Percentiles rank a stretch among this genome's conserved stretches.
These are phyloP conservation scores for Ustilago xerochloae DNA, from an alignment of 1,284 basidiomycete genomes.

Conservation along the genomic window DNA sequence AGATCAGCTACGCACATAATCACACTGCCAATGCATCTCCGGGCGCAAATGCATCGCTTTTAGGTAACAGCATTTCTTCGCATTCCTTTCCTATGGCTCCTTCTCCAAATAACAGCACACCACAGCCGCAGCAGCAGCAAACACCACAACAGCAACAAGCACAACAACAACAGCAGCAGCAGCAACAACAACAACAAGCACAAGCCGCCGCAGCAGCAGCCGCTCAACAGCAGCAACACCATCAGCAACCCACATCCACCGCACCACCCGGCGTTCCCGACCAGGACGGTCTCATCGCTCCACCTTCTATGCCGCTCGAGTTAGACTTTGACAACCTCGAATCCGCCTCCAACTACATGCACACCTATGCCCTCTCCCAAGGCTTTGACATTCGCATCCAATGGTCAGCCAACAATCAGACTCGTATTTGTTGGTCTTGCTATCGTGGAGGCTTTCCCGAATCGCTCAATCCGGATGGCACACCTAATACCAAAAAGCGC, in stretches of 20 bases:
- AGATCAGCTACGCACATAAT: conserved; percentile 35
- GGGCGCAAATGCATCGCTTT: conserved; percentile 22
- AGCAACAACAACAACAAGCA: conserved; percentile 20
- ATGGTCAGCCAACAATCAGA: conserved; percentile 55
- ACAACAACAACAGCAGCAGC: conserved; percentile 35
- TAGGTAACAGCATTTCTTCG: conserved; percentile 31
- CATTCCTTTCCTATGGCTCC: conserved; percentile 49
- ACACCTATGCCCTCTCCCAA: conserved; percentile 49
- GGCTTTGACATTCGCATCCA: conserved; percentile 54
- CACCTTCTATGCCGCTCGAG: conserved; percentile 51
- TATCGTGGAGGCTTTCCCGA: conserved; percentile 49
- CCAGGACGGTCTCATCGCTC: conserved; percentile 34
- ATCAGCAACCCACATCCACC: conserved; percentile 17
- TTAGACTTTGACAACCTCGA: conserved; percentile 53
- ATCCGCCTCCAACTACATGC: conserved; percentile 51
- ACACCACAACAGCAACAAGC: conserved; percentile 18
- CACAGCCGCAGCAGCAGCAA: conserved; percentile 32
- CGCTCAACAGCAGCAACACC: conserved; percentile 20
- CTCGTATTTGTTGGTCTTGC: conserved; percentile 51
- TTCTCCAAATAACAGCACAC: conserved; percentile 31
- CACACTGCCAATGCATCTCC: conserved; percentile 20
- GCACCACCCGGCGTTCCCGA: conserved; percentile 41
- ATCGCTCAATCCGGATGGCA: conserved; percentile 41
- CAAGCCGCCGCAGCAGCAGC: conserved; percentile 10
- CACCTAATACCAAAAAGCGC: conserved; percentile 46